Evolutionary conservation across 768 basidiomycete genomes (phyloP).

Genomic region (Austroboletus eburneus): DNA sequence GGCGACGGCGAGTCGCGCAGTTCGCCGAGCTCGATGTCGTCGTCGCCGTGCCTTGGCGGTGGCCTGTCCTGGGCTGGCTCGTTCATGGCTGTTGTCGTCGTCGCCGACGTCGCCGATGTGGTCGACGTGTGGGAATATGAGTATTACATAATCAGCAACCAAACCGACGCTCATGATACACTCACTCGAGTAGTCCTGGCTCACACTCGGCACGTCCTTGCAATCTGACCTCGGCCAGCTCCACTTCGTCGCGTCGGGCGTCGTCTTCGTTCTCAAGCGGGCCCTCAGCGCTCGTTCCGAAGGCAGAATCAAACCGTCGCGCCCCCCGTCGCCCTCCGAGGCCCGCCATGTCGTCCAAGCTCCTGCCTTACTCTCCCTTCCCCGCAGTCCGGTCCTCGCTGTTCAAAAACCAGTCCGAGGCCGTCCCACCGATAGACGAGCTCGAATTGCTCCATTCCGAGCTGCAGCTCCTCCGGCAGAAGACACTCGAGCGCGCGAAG

Average conservation of each 20-base stretch:
- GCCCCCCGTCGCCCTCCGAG: constrained; percentile 16
- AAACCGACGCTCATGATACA: constrained; percentile 30
- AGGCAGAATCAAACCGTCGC: constrained; percentile 6
- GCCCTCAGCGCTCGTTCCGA: constrained; percentile 9
- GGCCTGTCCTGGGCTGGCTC: constrained; percentile 1
- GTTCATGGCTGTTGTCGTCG: constrained; percentile 8
- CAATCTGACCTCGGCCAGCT: constrained; percentile 15
- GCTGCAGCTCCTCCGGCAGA: constrained; percentile 49
- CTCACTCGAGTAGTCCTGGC: constrained; percentile 22
- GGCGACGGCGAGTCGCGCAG: constrained; percentile 24
- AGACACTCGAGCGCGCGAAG: constrained; percentile 57
- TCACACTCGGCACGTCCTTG: constrained; percentile 20
- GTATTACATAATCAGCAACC: constrained; percentile 27
- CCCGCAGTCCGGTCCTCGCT: constrained; percentile 54
- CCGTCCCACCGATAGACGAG: constrained; percentile 69
- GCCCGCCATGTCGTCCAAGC: constrained; percentile 56
- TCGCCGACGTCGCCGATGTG: constrained; percentile 6
- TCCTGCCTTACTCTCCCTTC: constrained; percentile 46
- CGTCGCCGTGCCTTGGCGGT: constrained; percentile 1
- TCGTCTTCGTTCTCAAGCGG: constrained; percentile 9
- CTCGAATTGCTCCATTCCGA: constrained; percentile 63
- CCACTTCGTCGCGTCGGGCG: constrained; percentile 15
- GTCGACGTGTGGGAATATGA: constrained; percentile 19
- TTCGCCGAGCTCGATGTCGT: constrained; percentile 32
- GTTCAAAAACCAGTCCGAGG: constrained; percentile 59